Evolutionary conservation across 331 rosid genomes (phyloP), one percentile per base, ranked within the genome.

Genomic region (Cydonia oblonga): DNA sequence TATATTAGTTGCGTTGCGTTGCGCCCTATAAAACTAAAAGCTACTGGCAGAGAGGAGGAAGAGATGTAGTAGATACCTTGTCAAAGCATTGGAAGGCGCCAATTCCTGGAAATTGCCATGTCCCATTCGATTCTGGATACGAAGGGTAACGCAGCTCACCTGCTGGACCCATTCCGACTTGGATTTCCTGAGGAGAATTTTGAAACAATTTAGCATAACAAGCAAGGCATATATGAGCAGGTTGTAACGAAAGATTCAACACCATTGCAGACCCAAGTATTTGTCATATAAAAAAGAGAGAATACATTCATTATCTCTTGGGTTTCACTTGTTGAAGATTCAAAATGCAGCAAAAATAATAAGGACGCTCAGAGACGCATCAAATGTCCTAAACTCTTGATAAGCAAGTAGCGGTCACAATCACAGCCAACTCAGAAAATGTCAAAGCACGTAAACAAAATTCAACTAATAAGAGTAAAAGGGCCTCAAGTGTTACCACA

Each of bases 161-260:
- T 0, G 97, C 97, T n/a, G 99, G 99, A 63, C 99, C 99, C 99
- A 95, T 95, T 15, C 99, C 99, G 66, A 88, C 97, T 91, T 95
- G 99, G 46, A 95, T 91, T 91, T 95, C 99, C 99, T 95, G 82
- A 49, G 35, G 20, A 69, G 26, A 10, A 71, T 26, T 12, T 6
- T 20, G 32, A 57, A 62, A 38, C 68, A 24, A 9, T 22, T 82
- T 68, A 77, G 61, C 78, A 18, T 46, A 26, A 74, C 20, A 40
- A 60, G 4, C 8, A 28, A 26, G 59, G 18, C 58, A 59, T 26
- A 28, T 18, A 18, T 24, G 20, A 23, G 40, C 68, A 32, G 20
- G 49, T 71, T 42, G 14, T 11, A 60, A 56, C 16, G 32, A 14
- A 53, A 20, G 23, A 54, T 22, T 62, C 23, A 62, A 29, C 23